Base-by-base conservation (phyloP, 768 basidiomycete genomes). In the Cyathus striatus region DNA sequence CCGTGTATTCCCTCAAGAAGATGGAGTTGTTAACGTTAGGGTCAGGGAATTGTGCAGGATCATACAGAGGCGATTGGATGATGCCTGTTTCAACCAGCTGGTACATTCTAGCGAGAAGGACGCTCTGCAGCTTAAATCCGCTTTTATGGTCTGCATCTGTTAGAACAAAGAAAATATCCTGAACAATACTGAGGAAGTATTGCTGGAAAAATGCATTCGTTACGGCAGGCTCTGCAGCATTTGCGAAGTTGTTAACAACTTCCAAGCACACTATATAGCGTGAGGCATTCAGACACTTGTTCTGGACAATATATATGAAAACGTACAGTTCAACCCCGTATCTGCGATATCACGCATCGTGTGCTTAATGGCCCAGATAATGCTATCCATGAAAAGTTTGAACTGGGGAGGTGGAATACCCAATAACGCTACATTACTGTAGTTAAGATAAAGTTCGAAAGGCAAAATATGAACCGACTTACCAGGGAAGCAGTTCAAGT, bases 301-400 rank as follows among this genome's bases (percentile, higher is more conserved):
- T 17, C 5, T 36, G 34, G 18, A 45, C 35, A 12, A 23, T 18
- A 37, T 14, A 40, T 34, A 2, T 36, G 37, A 43, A 26, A 46
- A 65, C 77, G 42, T 66, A 90, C 88, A 58, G 55, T 84, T 88
- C 46, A 90, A 63, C 33, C 88, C 88, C 33, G 86, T 89, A 59
- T 98, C 95, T 4, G 92, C 90, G 48, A 99, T 96, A 63, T 98
- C 95, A 42, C 95, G 81, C 91, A 96, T 93, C 13, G 91, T 97
- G 68, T 99, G 96, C 64, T 99, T 99, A 72, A 97, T 95, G n/a
- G 93, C 95, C 95, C 96, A 99, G 40, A 95, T 86, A 50, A 97
- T 88, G 47, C 91, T 93, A 63, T 98, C 95, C 82, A 96, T 97
- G 63, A 96, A 88, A 46, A 98, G 69, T 68, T 96, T 97, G 78